A percentile compares a stretch with the other conserved stretches of the same genome.
phyloP scores from a whole-genome alignment of 495 filamentous ascomycete genomes.

The Penicillium coffeae region DNA sequence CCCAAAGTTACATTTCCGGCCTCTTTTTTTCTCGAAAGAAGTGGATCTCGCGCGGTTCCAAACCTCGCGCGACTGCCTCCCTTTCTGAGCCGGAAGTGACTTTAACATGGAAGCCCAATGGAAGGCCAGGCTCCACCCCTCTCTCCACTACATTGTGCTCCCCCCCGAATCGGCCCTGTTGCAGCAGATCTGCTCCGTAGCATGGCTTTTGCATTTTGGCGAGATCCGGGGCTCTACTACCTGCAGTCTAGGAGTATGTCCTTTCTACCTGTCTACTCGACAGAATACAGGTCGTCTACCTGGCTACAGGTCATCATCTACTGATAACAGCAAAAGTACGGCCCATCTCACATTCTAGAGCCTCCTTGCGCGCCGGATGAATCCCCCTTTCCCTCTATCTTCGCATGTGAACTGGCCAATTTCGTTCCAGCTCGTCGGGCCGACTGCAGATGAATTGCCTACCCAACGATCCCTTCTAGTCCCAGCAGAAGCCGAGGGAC shows the following conservation, averaged over 20 bases:
- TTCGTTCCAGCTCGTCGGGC: slow-evolving; percentile 8
- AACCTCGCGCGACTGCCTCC: slow-evolving; percentile 11
- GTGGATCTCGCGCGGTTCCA: slow-evolving; percentile 5
- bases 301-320: not conserved
- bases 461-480: slow-evolving; percentile 12
- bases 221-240: no score
- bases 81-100: slow-evolving; percentile 4
- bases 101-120: slow-evolving; percentile 21
- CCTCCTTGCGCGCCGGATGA: not conserved
- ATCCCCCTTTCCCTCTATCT: not conserved
- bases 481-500: slow-evolving; percentile 11
- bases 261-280: no score
- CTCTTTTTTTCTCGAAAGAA: slow-evolving; percentile 14
- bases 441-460: slow-evolving; percentile 11
- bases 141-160: slow-evolving; percentile 15
- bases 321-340: no score
- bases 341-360: slow-evolving; percentile 12
- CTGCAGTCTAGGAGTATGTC: no score
- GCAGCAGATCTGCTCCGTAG: no score
- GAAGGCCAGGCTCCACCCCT: slow-evolving; percentile 15
- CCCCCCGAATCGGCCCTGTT: no score
- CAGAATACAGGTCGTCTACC: no score
- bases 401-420: slow-evolving; percentile 12
- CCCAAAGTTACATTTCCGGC: slow-evolving; percentile 12
- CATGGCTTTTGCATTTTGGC: slow-evolving; percentile 14